A percentile compares a stretch with the other conserved stretches of the same genome.
phyloP scores from a whole-genome alignment of 2,329 filamentous ascomycete species.

The Venturia aucupariae region DNA sequence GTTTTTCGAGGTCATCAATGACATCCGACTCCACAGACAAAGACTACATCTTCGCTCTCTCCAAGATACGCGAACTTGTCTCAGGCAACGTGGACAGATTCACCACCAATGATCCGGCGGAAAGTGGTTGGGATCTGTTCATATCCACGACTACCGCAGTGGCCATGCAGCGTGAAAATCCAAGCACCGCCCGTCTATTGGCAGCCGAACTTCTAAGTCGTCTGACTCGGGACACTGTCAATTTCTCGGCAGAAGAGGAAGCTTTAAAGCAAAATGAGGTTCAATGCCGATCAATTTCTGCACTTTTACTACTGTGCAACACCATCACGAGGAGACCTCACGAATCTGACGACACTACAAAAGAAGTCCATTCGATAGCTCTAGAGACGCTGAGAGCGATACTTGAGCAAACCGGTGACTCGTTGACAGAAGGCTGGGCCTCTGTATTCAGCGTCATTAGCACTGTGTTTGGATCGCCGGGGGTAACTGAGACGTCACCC shows the following conservation, averaged over 20 bases:
- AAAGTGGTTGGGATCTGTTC: conserved; percentile 69
- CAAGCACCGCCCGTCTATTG: conserved; percentile 36
- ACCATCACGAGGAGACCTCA: conserved; percentile 40
- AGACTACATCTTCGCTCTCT: conserved; percentile 39
- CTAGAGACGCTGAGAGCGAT: conserved; percentile 74
- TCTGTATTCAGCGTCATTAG: conserved; percentile 77
- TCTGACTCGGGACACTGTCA: conserved; percentile 37
- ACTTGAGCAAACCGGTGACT: conserved; percentile 81
- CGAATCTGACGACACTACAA: conserved; percentile 53
- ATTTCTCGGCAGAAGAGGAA: conserved; percentile 44
- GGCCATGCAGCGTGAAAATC: conserved; percentile 30
- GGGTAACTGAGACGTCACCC: conserved; percentile 3
- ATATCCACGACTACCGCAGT: conserved; percentile 44
- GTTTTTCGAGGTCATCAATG: conserved; percentile 33
- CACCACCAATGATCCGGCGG: conserved; percentile 52
- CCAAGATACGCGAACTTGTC: conserved; percentile 38
- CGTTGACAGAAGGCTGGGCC: conserved; percentile 73
- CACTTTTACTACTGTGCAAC: conserved; percentile 43
- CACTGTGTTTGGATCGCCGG: conserved; percentile 53
- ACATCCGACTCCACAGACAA: conserved; percentile 31
- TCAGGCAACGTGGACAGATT: conserved; percentile 48
- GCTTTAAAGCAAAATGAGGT: conserved; percentile 38
- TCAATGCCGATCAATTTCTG: conserved; percentile 62
- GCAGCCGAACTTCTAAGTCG: conserved; percentile 42
- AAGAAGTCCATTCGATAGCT: conserved; percentile 71